Evolutionary conservation across 768 basidiomycete genomes (phyloP).

Genomic region (Psilocybe cubensis): DNA sequence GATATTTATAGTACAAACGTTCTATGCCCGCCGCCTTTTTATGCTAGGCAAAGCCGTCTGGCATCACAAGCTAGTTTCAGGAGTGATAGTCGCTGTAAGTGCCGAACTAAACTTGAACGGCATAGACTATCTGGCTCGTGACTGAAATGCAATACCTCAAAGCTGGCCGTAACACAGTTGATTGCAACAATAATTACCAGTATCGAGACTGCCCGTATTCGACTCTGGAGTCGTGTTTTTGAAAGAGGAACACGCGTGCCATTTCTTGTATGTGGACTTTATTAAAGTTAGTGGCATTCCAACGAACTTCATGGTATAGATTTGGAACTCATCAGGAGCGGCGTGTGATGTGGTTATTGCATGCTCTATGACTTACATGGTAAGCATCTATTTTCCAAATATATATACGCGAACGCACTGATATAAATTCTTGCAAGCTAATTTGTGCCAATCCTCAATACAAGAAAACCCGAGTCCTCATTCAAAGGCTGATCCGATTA

Average conservation of each 20-base stretch:
- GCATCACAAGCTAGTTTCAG: neutral
- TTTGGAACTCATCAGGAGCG: neutral
- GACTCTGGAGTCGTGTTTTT: neutral
- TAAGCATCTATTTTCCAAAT: neutral
- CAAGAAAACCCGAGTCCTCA: neutral
- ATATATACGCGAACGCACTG: neutral
- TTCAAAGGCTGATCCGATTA: neutral
- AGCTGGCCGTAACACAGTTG: neutral
- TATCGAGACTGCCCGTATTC: neutral
- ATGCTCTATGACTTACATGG: neutral
- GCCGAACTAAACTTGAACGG: too few relatives aligned
- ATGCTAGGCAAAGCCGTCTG: neutral
- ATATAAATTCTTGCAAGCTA: neutral
- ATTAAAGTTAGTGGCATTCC: neutral
- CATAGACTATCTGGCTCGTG: too few relatives aligned
- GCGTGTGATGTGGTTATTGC: neutral
- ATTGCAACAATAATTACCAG: neutral
- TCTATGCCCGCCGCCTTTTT: neutral
- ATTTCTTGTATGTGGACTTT: neutral
- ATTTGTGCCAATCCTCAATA: neutral
- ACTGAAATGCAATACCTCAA: too few relatives aligned
- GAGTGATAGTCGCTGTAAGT: neutral
- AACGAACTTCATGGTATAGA: neutral
- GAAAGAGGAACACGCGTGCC: neutral
- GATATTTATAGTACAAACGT: neutral